Evolutionary conservation across 192 early-diverging fungal genomes (phyloP).

Genomic region (Coemansia guatemalensis): DNA sequence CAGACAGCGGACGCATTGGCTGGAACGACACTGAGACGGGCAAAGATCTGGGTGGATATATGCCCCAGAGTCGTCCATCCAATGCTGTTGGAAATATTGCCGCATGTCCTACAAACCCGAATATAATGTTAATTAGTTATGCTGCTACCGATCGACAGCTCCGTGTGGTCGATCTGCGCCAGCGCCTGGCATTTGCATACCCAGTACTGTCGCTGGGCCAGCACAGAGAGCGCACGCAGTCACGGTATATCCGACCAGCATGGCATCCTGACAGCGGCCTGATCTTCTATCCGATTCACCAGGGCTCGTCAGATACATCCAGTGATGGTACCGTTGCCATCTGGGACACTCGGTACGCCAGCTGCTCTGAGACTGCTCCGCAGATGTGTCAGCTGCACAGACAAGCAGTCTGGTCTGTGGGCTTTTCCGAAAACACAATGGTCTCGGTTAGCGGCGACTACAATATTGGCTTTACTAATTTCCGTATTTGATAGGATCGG

Average conservation of each 20-base stretch:
- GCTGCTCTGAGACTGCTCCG: conserved; percentile 15
- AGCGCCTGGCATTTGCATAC: background rate
- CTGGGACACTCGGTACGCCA: conserved; percentile 37
- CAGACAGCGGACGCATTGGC: conserved; percentile 23
- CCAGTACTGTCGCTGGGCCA: conserved; percentile 25
- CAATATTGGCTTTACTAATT: conserved; percentile 32
- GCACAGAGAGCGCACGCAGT: conserved; percentile 14
- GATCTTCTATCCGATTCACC: conserved; percentile 28
- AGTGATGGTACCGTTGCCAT: conserved; percentile 18
- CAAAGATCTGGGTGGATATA: conserved; percentile 4
- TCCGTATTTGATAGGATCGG: conserved; percentile 10
- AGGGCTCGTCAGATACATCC: background rate
- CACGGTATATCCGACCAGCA: conserved; percentile 30
- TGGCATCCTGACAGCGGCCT: conserved; percentile 41
- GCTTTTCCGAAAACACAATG: conserved; percentile 24
- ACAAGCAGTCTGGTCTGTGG: conserved; percentile 20
- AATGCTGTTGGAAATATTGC: conserved; percentile 17
- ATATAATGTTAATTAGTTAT: conserved; percentile 25
- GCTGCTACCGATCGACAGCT: conserved; percentile 18
- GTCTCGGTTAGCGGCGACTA: conserved; percentile 26
- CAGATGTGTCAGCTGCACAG: conserved; percentile 22
- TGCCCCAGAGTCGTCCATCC: background rate
- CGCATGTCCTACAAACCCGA: conserved; percentile 19
- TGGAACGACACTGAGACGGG: conserved; percentile 24
- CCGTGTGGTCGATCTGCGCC: conserved; percentile 26